Evolutionary conservation across 2,329 filamentous ascomycete genomes (phyloP).

Genomic region (Neonectria hederae): DNA sequence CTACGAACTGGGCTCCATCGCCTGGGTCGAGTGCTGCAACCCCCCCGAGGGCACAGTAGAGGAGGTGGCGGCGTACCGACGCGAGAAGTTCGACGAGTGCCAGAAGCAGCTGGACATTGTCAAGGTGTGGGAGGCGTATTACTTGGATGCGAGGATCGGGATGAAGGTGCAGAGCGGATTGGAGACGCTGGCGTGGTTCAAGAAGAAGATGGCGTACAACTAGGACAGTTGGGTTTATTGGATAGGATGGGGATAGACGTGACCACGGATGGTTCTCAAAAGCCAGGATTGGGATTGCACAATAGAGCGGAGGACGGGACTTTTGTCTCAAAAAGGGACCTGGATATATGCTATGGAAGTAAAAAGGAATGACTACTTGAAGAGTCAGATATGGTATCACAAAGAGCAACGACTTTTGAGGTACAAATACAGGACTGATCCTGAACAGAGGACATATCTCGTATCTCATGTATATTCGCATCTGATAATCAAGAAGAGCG

Average conservation of each 20-base stretch:
- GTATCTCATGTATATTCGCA: not conserved
- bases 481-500: constrained; percentile 18
- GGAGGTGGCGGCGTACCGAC: constrained; percentile 51
- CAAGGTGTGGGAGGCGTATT: constrained; percentile 75
- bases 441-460: constrained; percentile 4
- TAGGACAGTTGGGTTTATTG: not conserved
- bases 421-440: not conserved
- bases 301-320: constrained; percentile 25
- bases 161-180: constrained; percentile 76
- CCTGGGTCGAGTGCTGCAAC: constrained; percentile 75
- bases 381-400: constrained; percentile 11
- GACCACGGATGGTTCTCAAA: not conserved
- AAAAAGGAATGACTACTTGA: not conserved
- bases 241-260: constrained; percentile 9
- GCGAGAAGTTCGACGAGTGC: constrained; percentile 67
- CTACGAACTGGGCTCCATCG: constrained; percentile 86
- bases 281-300: constrained; percentile 2
- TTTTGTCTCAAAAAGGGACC: not conserved
- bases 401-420: not conserved
- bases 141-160: constrained; percentile 78
- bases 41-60: constrained; percentile 45
- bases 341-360: not conserved
- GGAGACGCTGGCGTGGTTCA: constrained; percentile 70
- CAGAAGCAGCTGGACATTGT: constrained; percentile 72
- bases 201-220: constrained; percentile 52